Conservation (phyloP, 2,329 filamentous ascomycete species). For the Fonsecaea multimorphosa region DNA sequence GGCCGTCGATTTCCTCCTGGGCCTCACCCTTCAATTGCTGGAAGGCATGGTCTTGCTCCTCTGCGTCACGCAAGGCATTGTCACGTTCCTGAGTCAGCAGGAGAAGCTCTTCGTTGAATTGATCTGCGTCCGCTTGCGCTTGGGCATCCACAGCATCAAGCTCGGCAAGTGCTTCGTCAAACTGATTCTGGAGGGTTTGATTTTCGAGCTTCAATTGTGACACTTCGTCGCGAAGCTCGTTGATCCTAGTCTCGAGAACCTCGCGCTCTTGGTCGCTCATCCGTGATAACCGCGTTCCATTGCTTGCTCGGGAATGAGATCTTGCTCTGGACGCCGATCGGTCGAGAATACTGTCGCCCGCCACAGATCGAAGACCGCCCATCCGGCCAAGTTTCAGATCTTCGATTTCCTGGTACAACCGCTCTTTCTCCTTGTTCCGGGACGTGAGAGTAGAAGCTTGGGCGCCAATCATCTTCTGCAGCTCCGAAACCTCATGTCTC, state of each 20-base stretch:
- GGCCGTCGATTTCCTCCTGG: slow-evolving; percentile 62
- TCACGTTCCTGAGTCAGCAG: slow-evolving; percentile 82
- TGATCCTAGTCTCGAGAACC: slow-evolving; percentile 81
- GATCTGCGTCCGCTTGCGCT: slow-evolving; percentile 81
- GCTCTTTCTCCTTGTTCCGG: slow-evolving; percentile 90
- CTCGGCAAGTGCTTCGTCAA: slow-evolving; percentile 79
- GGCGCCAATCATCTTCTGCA: slow-evolving; percentile 89
- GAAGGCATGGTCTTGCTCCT: slow-evolving; percentile 62
- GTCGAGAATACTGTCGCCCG: slow-evolving; percentile 89
- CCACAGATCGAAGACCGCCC: slow-evolving; percentile 63
- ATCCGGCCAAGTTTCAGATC: slow-evolving; percentile 89
- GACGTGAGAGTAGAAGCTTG: slow-evolving; percentile 98
- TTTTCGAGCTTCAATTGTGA: slow-evolving; percentile 87
- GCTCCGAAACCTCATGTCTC: slow-evolving; percentile 87
- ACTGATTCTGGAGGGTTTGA: slow-evolving; percentile 82
- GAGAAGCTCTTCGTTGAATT: slow-evolving; percentile 78
- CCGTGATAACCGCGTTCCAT: slow-evolving; percentile 67
- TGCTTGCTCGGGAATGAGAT: slow-evolving; percentile 75
- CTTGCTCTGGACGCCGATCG: slow-evolving; percentile 89
- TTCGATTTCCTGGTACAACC: slow-evolving; percentile 95
- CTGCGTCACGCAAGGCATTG: slow-evolving; percentile 77
- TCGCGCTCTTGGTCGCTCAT: slow-evolving; percentile 80
- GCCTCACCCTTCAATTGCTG: slow-evolving; percentile 63
- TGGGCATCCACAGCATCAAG: slow-evolving; percentile 74
- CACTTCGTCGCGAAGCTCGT: slow-evolving; percentile 82